These are phyloP conservation scores for Ophiostoma himal-ulmi DNA, from an alignment of 2,329 filamentous ascomycete genomes.

Conservation along the genomic window DNA sequence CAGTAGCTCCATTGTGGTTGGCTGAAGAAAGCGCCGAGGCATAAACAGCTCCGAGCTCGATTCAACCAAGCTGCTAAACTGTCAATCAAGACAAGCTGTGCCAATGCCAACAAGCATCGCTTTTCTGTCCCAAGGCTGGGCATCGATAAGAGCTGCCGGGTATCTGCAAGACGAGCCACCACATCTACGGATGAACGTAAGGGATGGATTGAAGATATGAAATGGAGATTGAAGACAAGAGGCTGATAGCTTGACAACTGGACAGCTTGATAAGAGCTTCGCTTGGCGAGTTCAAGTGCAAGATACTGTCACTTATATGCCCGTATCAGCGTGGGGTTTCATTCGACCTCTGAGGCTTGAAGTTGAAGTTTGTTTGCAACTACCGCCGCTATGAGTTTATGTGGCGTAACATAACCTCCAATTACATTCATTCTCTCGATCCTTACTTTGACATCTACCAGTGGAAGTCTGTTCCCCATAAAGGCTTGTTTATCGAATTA, in stretches of 20 bases:
- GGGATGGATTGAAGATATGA: neutral
- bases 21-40: neutral
- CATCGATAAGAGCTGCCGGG: conserved; percentile 1
- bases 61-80: neutral
- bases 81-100: neutral
- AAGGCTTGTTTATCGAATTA: too few relatives aligned
- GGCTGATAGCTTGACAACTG: neutral
- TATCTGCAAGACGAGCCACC: neutral
- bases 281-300: neutral
- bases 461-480: too few relatives aligned
- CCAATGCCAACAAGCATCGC: neutral
- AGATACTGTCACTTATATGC: neutral
- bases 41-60: neutral
- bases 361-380: neutral
- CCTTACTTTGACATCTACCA: too few relatives aligned
- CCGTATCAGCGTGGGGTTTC: neutral
- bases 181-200: neutral
- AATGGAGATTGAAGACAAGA: neutral
- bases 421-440: neutral
- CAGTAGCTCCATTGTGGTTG: neutral
- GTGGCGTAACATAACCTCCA: neutral
- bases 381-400: neutral
- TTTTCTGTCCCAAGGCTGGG: neutral
- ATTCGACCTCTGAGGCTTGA: neutral
- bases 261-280: neutral